Conservation (phyloP, 306 rosid species). For the Lotus japonicus region DNA sequence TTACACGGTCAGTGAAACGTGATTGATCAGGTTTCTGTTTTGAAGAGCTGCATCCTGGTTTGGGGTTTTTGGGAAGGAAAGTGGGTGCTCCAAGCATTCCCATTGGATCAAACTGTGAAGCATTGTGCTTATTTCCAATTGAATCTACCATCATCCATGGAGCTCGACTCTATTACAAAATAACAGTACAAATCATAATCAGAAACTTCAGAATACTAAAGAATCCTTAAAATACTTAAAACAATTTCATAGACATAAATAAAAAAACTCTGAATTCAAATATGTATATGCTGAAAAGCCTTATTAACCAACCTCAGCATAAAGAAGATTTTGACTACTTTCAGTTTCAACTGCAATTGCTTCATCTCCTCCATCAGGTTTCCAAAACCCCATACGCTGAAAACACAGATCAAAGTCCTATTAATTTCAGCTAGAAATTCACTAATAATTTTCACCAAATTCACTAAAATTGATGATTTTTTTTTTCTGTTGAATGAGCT, state of each 20-base stretch:
- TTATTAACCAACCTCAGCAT: constrained; percentile 27
- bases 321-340: constrained; percentile 17
- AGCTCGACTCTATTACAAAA: constrained; percentile 32
- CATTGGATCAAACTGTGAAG: constrained; percentile 33
- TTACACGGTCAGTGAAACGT: constrained; percentile 52
- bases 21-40: constrained; percentile 26
- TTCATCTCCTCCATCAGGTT: constrained; percentile 25
- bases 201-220: not conserved
- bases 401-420: not conserved
- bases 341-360: constrained; percentile 26
- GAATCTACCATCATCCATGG: constrained; percentile 36
- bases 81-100: constrained; percentile 28
- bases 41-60: constrained; percentile 21
- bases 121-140: constrained; percentile 20
- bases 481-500: not conserved
- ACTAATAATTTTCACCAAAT: not conserved
- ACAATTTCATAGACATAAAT: too few relatives aligned
- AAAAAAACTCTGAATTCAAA: not conserved
- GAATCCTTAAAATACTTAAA: not conserved
- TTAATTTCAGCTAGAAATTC: not conserved
- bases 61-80: constrained; percentile 39
- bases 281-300: not conserved
- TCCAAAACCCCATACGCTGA: constrained; percentile 26
- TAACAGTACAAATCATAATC: not conserved
- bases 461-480: not conserved